Evolutionary conservation across 1,284 basidiomycete genomes (phyloP).

Genomic region (Chiua sp.): DNA sequence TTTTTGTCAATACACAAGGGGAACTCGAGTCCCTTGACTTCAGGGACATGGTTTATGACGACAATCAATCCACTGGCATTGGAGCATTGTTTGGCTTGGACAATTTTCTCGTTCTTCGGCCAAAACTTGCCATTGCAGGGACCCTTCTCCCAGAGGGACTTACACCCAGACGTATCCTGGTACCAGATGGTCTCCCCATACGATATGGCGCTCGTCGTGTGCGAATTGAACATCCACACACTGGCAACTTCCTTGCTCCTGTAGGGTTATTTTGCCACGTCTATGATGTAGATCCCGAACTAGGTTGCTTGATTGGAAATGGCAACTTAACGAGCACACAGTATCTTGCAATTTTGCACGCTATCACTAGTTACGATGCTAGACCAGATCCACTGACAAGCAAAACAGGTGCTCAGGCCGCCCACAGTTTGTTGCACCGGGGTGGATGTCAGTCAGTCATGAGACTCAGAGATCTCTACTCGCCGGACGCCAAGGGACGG

Average conservation of each 20-base stretch:
- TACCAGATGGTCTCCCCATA: slow-evolving; percentile 2
- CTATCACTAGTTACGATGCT: slow-evolving; percentile 38
- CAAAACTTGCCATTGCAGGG: background rate
- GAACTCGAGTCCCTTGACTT: slow-evolving; percentile 17
- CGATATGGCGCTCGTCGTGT: background rate
- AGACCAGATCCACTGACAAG: slow-evolving; percentile 49
- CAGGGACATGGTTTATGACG: slow-evolving; percentile 21
- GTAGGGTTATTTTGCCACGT: slow-evolving; percentile 16
- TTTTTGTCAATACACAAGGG: slow-evolving; percentile 26
- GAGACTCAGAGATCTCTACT: too few relatives aligned
- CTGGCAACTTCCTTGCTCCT: too few relatives aligned
- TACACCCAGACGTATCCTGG: background rate
- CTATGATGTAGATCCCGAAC: slow-evolving; percentile 44
- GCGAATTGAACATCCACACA: too few relatives aligned
- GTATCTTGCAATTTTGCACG: slow-evolving; percentile 47
- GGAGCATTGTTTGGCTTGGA: slow-evolving; percentile 33
- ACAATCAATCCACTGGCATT: slow-evolving; percentile 13
- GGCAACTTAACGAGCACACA: slow-evolving; percentile 36
- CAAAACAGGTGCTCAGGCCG: slow-evolving; percentile 48
- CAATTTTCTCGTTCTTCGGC: slow-evolving; percentile 44
- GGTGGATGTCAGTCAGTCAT: too few relatives aligned
- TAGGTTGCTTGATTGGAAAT: slow-evolving; percentile 43
- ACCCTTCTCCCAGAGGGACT: background rate
- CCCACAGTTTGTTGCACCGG: too few relatives aligned
- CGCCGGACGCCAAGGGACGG: too few relatives aligned